These are phyloP conservation scores for Nicotiana knightiana DNA, from an alignment of 257 asterid species.

Conservation along the genomic window DNA sequence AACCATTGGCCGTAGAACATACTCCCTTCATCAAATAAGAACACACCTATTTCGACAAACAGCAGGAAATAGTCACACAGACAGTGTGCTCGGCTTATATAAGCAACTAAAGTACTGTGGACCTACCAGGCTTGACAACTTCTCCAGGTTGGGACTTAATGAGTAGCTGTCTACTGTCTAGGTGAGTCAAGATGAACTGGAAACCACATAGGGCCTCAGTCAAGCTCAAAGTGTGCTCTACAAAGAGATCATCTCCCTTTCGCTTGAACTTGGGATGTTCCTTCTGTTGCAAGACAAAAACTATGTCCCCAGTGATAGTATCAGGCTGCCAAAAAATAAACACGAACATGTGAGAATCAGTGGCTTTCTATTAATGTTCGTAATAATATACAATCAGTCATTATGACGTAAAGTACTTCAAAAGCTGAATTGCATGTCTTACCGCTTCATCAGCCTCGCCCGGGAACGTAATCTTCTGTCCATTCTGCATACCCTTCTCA, in stretches of 20 bases:
- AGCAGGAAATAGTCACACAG: background rate
- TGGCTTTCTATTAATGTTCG: background rate
- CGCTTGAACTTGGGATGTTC: constrained; percentile 26
- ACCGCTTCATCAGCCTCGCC: constrained; percentile 27
- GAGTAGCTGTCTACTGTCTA: constrained; percentile 35
- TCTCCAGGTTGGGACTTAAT: constrained; percentile 37
- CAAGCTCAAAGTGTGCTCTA: constrained; percentile 31
- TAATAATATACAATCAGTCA: background rate
- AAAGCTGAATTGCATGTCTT: background rate
- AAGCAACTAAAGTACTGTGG: background rate
- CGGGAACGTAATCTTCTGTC: constrained; percentile 22
- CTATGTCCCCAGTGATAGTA: constrained; percentile 24
- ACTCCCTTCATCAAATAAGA: background rate
- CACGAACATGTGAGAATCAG: background rate
- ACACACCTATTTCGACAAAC: background rate
- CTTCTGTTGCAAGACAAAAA: constrained; percentile 21
- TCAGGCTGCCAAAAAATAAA: constrained; percentile 18
- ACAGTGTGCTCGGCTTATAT: background rate
- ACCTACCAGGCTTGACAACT: constrained; percentile 39
- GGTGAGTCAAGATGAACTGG: constrained; percentile 35
- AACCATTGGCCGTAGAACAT: background rate
- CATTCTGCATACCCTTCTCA: constrained; percentile 22
- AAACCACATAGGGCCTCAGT: constrained; percentile 45
- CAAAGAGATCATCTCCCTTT: constrained; percentile 23
- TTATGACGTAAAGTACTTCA: background rate